Conservation (phyloP, 345 rosid species). For the Eucalyptus brandiana region DNA sequence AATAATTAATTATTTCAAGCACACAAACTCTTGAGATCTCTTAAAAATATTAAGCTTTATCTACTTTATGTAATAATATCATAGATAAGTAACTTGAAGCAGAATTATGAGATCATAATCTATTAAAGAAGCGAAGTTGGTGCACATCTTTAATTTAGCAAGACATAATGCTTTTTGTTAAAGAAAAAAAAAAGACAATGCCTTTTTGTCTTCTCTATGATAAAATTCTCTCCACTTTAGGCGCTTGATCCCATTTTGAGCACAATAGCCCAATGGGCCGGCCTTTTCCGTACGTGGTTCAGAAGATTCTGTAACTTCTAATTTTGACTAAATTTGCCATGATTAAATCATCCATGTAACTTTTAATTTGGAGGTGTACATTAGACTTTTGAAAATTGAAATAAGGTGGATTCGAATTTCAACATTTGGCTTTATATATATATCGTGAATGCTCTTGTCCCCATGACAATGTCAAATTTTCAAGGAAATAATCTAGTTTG, state of each 20-base stretch:
- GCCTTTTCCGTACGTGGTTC: not conserved
- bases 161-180: not conserved
- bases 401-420: not conserved
- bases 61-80: not conserved
- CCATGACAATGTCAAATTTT: not conserved
- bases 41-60: too few relatives aligned
- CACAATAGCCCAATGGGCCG: not conserved
- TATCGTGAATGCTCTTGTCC: not conserved
- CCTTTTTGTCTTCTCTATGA: not conserved
- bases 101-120: not conserved
- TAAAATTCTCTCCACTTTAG: not conserved
- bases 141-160: not conserved
- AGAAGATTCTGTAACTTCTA: fast-evolving
- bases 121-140: not conserved
- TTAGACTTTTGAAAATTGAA: not conserved
- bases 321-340: not conserved
- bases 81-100: not conserved
- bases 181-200: too few relatives aligned
- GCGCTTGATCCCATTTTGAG: not conserved
- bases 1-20: too few relatives aligned
- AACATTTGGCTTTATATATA: not conserved
- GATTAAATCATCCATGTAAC: not conserved
- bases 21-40: too few relatives aligned
- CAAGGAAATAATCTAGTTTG: not conserved
- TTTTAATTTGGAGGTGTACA: not conserved